Base-by-base conservation (phyloP, 2,329 filamentous ascomycete species). In the Nemania abortiva region DNA sequence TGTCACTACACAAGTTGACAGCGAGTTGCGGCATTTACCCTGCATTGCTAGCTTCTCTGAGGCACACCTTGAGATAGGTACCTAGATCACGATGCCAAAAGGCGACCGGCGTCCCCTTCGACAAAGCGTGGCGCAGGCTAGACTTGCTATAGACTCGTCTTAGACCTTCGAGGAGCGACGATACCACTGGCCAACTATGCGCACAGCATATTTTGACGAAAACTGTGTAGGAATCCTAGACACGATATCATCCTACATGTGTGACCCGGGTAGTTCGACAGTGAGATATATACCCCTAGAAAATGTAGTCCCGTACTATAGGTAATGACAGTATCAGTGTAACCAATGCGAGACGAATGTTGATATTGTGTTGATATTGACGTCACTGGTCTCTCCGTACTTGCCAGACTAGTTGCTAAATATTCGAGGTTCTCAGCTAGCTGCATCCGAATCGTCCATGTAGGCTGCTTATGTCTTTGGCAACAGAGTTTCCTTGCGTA, bases 1-100 rank as follows among this genome's bases (percentile, higher is more conserved):
- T 39, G 29, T n/a, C 29, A 9, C n/a, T 59, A 20, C 56, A n/a
- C 11, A 52, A 53, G 53, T 39, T 10, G 49, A 34, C 37, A 45
- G 47, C 42, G 34, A 22, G 27, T 52, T 68, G 63, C 52, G 63
- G 62, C 52, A 69, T 65, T 69, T 69, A 62, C 6, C n/a, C 18
- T 20, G 31, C 15, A 60, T 54, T 49, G 4, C 24, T 45, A 66
- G 34, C 53, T 54, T 31, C 6, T 64, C 50, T 24, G n/a, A 29
- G n/a, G n/a, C 29, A 27, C 42, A 47, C 55, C 53, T 61, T 6
- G 15, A 65, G 50, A 45, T 57, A 49, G n/a, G 10, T 24, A 50
- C 9, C n/a, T 2, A 50, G 29, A 55, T 50, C 31, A 50, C 29
- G 37, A 45, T 59, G n/a, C 47, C 31, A 11, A 18, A 20, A 7